These are phyloP conservation scores for Penicillium fuscoglaucum DNA, from an alignment of 2,329 filamentous ascomycete genomes.

Conservation along the genomic window DNA sequence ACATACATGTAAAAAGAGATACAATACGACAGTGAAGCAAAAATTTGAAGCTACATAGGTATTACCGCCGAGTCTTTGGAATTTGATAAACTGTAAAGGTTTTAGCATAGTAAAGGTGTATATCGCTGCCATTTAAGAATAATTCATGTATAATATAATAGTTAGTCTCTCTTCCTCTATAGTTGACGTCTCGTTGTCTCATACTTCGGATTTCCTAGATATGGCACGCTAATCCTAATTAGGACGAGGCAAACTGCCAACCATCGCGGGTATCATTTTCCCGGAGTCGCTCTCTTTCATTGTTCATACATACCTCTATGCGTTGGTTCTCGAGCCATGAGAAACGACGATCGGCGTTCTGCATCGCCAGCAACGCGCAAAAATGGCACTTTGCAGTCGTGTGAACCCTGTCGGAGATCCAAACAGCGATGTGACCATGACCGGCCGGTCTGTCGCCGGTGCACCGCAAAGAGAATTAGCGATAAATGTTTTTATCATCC, in stretches of 20 bases:
- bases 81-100: too few species aligned
- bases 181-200: neutral
- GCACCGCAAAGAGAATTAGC: conserved; percentile 31
- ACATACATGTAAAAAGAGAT: neutral
- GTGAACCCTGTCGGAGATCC: conserved; percentile 41
- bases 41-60: too few species aligned
- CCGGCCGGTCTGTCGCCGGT: conserved; percentile 37
- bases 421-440: conserved; percentile 41
- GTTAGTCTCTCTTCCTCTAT: too few species aligned
- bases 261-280: neutral
- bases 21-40: neutral
- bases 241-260: neutral
- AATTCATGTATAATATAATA: too few species aligned
- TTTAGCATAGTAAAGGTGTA: too few species aligned
- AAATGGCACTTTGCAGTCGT: conserved; percentile 40
- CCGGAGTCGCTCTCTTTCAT: neutral
- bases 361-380: conserved; percentile 33
- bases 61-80: too few species aligned
- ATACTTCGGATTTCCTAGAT: neutral
- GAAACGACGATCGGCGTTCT: conserved; percentile 22
- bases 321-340: conserved; percentile 13
- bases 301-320: neutral
- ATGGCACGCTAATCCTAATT: conserved; percentile 7
- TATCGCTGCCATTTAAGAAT: too few species aligned
- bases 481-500: conserved; percentile 41